A percentile compares a stretch with the other conserved stretches of the same genome.
Evolutionary conservation across 169 alveolate genomes (phyloP).

Genomic region (Babesia sp.): DNA sequence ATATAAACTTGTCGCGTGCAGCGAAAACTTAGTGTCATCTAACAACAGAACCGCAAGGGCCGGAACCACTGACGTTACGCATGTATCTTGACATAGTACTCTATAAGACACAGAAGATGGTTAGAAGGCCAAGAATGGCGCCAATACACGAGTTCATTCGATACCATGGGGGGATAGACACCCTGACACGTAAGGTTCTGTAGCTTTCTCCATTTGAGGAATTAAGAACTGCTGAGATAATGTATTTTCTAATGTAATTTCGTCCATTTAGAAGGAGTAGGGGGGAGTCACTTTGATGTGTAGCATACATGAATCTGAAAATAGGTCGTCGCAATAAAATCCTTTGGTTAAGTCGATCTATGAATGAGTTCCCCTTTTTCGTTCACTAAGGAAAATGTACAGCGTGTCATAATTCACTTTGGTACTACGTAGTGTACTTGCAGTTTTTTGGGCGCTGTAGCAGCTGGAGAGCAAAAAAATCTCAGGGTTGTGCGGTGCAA

Average conservation of each 20-base stretch:
- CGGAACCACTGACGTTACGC: background rate
- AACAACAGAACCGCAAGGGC: conserved; percentile 7
- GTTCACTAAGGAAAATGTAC: too few species aligned
- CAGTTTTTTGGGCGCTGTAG: too few species aligned
- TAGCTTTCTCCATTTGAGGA: background rate
- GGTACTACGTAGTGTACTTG: too few species aligned
- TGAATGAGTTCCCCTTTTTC: too few species aligned
- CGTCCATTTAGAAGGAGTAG: background rate
- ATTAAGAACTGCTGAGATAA: background rate
- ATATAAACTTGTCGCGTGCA: conserved; percentile 23
- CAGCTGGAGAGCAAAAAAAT: too few species aligned
- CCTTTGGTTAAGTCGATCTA: too few species aligned
- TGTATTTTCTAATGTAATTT: too few species aligned
- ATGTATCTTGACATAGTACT: background rate
- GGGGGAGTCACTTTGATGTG: background rate
- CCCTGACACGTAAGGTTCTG: background rate
- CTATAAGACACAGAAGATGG: background rate
- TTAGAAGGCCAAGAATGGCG: background rate
- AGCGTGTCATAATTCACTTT: too few species aligned
- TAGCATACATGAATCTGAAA: background rate
- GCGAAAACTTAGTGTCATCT: conserved; percentile 19
- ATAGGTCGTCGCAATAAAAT: too few species aligned
- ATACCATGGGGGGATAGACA: conserved; percentile 30
- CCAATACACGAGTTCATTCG: background rate
- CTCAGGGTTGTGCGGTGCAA: too few species aligned